Evolutionary conservation across 768 basidiomycete genomes (phyloP).

Genomic region (Amanita muscaria): DNA sequence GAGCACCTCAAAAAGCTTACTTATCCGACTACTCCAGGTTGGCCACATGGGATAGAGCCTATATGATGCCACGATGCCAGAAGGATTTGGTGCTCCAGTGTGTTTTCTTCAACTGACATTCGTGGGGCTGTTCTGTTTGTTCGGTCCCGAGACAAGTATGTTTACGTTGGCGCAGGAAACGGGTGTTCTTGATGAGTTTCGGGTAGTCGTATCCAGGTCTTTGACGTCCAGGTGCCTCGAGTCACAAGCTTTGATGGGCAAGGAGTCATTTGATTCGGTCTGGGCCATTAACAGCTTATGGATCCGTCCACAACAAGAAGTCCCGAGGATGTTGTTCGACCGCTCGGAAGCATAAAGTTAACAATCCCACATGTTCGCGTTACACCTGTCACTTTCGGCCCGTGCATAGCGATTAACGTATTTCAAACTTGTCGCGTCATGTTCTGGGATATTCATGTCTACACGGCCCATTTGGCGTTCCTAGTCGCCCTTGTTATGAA

Average conservation of each 20-base stretch:
- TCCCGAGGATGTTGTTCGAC: constrained; percentile 1
- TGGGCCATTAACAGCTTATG: constrained; percentile 3
- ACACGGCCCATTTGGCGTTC: constrained; percentile 10
- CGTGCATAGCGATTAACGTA: constrained; percentile 2
- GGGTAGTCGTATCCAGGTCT: neutral
- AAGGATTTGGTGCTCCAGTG: no score
- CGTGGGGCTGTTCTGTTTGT: no score
- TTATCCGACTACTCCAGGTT: no score
- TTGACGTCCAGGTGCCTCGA: neutral
- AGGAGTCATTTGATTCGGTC: neutral
- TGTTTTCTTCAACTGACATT: no score
- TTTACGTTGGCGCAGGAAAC: no score
- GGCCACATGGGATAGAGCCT: no score
- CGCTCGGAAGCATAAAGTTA: neutral
- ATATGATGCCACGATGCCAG: no score
- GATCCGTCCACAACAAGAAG: constrained; percentile 3
- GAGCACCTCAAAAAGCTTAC: no score
- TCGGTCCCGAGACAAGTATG: no score
- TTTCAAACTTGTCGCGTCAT: constrained; percentile 7
- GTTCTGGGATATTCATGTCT: constrained; percentile 12
- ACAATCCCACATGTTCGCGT: constrained; percentile 1
- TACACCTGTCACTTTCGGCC: constrained; percentile 2
- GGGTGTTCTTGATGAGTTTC: no score
- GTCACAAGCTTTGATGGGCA: constrained; percentile 7
- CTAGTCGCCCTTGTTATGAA: constrained; percentile 9